A percentile compares a stretch with the other conserved stretches of the same genome.
Conservation (phyloP, 2,329 filamentous ascomycete genomes). For the Alternaria arbusti region DNA sequence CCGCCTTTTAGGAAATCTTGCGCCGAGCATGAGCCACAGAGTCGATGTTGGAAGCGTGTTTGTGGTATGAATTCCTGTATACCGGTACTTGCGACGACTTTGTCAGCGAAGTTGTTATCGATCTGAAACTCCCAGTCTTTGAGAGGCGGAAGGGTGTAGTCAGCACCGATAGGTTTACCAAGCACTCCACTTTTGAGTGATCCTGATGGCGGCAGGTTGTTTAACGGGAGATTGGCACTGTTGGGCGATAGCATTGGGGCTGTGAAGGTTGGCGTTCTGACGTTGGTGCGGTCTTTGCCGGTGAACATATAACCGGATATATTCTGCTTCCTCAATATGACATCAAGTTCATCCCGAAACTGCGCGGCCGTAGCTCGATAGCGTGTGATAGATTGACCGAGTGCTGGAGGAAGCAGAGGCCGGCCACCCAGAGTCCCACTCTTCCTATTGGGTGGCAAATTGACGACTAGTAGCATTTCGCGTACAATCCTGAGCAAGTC, state of each 20-base stretch:
- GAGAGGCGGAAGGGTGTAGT: conserved; percentile 11
- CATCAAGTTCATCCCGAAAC: conserved; percentile 15
- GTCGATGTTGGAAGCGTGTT: neutral
- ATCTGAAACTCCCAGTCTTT: conserved; percentile 17
- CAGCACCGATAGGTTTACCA: neutral
- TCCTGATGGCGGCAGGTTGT: neutral
- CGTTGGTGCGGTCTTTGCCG: conserved; percentile 1
- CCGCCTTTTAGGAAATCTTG: conserved; percentile 14
- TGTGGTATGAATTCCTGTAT: neutral
- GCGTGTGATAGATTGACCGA: neutral
- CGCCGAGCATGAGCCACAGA: conserved; percentile 7
- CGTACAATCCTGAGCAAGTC: conserved; percentile 15
- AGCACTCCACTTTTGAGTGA: conserved; percentile 5
- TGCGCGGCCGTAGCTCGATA: conserved; percentile 20
- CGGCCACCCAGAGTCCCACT: conserved; percentile 2
- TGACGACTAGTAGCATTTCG: conserved; percentile 12
- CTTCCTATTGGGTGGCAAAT: conserved; percentile 4
- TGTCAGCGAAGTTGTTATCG: conserved; percentile 17
- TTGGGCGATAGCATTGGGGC: neutral
- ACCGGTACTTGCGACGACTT: neutral
- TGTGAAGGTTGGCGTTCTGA: neutral
- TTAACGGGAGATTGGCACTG: neutral
- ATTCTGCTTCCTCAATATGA: conserved; percentile 2
- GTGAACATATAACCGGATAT: conserved; percentile 5
- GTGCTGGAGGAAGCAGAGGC: neutral